Evolutionary conservation across 2,329 filamentous ascomycete species (phyloP).

Genomic region (Colletotrichum gloeosporioides): DNA sequence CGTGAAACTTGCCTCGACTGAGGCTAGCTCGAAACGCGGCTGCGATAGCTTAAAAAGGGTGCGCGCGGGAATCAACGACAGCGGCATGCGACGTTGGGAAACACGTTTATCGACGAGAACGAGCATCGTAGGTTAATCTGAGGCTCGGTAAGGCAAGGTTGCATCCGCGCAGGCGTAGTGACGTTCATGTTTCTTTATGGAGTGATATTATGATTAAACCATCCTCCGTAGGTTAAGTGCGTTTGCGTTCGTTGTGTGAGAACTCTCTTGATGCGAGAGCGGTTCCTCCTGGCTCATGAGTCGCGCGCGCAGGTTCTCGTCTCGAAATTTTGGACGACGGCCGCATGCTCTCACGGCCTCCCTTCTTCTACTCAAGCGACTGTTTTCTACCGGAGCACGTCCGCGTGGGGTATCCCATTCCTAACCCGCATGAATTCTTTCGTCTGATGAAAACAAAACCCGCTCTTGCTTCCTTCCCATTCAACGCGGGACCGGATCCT

Average conservation of each 20-base stretch:
- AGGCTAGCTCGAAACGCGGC: conserved; percentile 15
- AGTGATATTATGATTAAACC: background rate
- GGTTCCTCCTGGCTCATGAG: background rate
- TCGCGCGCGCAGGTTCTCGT: background rate
- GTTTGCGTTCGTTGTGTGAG: background rate
- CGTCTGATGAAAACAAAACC: background rate
- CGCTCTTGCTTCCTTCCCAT: background rate
- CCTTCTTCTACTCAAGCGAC: background rate
- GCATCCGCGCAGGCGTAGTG: background rate
- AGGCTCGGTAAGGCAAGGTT: background rate
- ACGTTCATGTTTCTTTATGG: background rate
- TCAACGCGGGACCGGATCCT: background rate
- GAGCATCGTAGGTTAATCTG: background rate
- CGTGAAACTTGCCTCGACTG: conserved; percentile 10
- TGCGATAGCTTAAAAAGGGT: background rate
- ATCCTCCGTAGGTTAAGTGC: background rate
- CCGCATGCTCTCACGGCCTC: background rate
- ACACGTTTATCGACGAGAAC: background rate
- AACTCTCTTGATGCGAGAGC: background rate
- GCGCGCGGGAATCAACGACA: background rate
- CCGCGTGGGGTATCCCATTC: background rate
- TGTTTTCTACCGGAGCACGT: background rate
- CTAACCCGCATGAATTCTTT: background rate
- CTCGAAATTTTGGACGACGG: background rate
- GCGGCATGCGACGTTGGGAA: background rate